Percentiles rank a stretch among this genome's conserved stretches.
Conservation (phyloP, 1,139 yeast species). For the Candida pseudoviswanathii region DNA sequence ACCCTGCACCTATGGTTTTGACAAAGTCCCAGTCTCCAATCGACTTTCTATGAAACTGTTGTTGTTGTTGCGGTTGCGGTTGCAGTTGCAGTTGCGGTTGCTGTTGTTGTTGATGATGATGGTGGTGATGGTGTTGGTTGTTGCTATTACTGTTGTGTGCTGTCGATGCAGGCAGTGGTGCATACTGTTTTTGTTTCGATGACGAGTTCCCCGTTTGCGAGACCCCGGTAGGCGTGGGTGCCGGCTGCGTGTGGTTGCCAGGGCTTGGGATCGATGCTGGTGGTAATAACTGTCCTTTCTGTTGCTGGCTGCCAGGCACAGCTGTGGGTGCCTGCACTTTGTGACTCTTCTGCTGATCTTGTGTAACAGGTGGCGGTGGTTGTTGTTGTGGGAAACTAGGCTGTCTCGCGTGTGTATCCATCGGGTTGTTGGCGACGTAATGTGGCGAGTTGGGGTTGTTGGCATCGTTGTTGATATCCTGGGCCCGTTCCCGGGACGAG, state of each 20-base stretch:
- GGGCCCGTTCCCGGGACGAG: not conserved
- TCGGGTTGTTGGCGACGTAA: slow-evolving; percentile 16
- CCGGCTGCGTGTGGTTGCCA: slow-evolving; percentile 18
- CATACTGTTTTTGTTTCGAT: slow-evolving; percentile 5
- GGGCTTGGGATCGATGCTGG: slow-evolving; percentile 28
- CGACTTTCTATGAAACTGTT: slow-evolving; percentile 78
- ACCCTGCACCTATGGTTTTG: slow-evolving; percentile 96
- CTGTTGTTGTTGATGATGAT: slow-evolving; percentile 13
- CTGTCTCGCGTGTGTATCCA: slow-evolving; percentile 23
- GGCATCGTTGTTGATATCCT: slow-evolving; percentile 1
- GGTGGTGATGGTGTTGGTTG: slow-evolving; percentile 11
- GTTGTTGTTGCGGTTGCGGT: slow-evolving; percentile 23
- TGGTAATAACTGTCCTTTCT: slow-evolving; percentile 22
- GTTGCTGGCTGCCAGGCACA: slow-evolving; percentile 1
- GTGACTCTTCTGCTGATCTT: slow-evolving; percentile 4
- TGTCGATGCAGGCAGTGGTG: slow-evolving; percentile 5
- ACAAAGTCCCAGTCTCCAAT: slow-evolving; percentile 98
- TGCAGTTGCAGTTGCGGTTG: slow-evolving; percentile 7
- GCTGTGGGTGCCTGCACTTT: slow-evolving; percentile 11
- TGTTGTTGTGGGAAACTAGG: slow-evolving; percentile 22
- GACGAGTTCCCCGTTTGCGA: slow-evolving; percentile 4
- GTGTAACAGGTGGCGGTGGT: slow-evolving; percentile 6
- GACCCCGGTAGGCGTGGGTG: slow-evolving; percentile 16
- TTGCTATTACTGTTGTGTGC: slow-evolving; percentile 1
- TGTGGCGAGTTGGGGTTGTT: slow-evolving; percentile 19